phyloP scores from a whole-genome alignment of 768 basidiomycete genomes.

The Termitomyces bulborhizus region DNA sequence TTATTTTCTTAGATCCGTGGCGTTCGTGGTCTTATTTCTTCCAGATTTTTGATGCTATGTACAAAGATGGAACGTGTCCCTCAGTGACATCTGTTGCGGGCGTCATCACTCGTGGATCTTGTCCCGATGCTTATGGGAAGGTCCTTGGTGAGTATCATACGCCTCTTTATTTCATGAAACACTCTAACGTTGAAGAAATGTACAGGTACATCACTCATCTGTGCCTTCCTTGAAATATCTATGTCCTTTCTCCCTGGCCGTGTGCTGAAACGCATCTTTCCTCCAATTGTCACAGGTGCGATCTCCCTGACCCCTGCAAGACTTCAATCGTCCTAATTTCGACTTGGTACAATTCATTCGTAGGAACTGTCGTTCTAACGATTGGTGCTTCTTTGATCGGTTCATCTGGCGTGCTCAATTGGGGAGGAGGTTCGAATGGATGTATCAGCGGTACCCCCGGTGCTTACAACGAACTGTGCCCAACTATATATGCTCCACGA shows the following conservation, averaged over 20 bases:
- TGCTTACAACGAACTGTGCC: conserved; percentile 69
- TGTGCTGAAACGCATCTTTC: conserved; percentile 61
- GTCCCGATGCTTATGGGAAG: conserved; percentile 78
- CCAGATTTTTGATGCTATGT: conserved; percentile 73
- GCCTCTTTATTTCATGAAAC: neutral
- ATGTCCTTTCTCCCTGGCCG: conserved; percentile 69
- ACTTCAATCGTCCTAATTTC: neutral
- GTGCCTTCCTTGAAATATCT: conserved; percentile 75
- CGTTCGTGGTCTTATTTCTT: neutral
- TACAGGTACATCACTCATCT: conserved; percentile 68
- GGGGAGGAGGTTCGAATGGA: conserved; percentile 79
- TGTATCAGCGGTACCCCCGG: conserved; percentile 55
- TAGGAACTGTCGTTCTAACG: conserved; percentile 73
- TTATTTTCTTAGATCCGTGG: neutral
- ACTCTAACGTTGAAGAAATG: neutral
- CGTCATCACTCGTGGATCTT: conserved; percentile 48
- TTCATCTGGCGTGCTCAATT: conserved; percentile 66
- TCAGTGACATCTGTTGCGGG: conserved; percentile 53
- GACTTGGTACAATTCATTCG: neutral
- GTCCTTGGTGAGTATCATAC: conserved; percentile 46
- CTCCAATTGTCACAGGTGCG: conserved; percentile 71
- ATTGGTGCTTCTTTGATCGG: conserved; percentile 78
- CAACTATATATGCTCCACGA: conserved; percentile 60
- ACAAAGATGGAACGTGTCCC: conserved; percentile 73
- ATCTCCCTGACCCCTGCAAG: neutral